Evolutionary conservation across 2,329 filamentous ascomycete genomes (phyloP), one percentile per base, ranked within the genome.

Genomic region (Aspergillus nomiae): DNA sequence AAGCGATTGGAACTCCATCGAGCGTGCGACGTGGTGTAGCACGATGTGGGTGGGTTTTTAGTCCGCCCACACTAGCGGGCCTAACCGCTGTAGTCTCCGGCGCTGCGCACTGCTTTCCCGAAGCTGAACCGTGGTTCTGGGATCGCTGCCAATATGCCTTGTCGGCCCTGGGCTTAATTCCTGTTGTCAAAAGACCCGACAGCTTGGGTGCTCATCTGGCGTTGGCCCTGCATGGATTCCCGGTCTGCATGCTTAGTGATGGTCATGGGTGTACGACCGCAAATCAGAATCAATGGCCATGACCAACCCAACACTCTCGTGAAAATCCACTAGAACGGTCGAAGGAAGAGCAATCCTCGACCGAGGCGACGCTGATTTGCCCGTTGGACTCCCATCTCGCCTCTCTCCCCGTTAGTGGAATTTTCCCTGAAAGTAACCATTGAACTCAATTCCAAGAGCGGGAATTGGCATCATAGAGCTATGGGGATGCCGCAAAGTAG

Each of bases 91-190:
- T 56, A 63, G 60, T 61, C 56, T 60, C 62, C 65, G 65, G 61
- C 55, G 62, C 67, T 55, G 51, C 34, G 51, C 34, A 55, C 58
- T 65, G 54, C 66, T 68, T 70, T 73, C 71, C 71, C 71, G 70
- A 67, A 56, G 21, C 46, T 69, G 74, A 77, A 77, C 74, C 74
- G 71, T 75, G 73, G 74, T 68, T 69, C 72, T 75, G 74, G 74
- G 73, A 69, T 74, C 62, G 59, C 57, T 67, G 62, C 58, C 68
- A 69, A 70, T 60, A 60, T 64, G 48, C 54, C 55, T 59, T 19
- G 55, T 38, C 32, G 41, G 45, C 53, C 50, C 43, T 57, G 62
- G 64, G 28, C 56, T 56, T 43, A 46, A 41, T 48, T 56, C 60
- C 36, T 59, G 38, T 60, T 45, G 46, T 63, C 58, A 58, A 51